Evolutionary conservation across 75 land plant species (phyloP).

Genomic region (Pinus albicaulis): DNA sequence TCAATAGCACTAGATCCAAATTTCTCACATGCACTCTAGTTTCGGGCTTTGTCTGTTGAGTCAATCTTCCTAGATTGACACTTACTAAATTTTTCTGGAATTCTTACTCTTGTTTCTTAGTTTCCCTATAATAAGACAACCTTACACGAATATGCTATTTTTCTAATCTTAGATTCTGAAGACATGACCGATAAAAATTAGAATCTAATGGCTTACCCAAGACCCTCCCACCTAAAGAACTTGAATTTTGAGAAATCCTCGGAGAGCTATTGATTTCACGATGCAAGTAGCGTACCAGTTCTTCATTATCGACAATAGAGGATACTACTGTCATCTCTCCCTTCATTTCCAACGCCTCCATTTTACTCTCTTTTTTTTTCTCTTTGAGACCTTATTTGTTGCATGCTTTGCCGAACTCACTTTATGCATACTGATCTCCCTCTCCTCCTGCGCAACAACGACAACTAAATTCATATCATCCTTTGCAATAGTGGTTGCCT

Average conservation of each 20-base stretch:
- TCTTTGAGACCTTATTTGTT: neutral
- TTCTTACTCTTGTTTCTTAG: neutral
- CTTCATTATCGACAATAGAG: slow-evolving; percentile 39
- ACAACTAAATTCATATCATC: slow-evolving; percentile 33
- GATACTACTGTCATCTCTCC: neutral
- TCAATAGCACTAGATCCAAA: slow-evolving; percentile 2
- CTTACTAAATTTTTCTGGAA: neutral
- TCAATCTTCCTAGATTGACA: neutral
- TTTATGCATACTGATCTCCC: slow-evolving; percentile 4
- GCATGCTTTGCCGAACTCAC: slow-evolving; percentile 2
- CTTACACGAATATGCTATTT: neutral
- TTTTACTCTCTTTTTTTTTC: neutral
- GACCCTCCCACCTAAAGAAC: neutral
- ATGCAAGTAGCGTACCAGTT: slow-evolving; percentile 59
- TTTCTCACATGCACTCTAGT: slow-evolving; percentile 1
- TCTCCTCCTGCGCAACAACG: slow-evolving; percentile 21
- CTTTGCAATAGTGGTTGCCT: slow-evolving; percentile 35
- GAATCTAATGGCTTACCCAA: neutral
- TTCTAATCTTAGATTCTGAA: no score
- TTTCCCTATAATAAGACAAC: neutral
- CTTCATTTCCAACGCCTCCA: neutral
- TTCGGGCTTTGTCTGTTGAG: neutral
- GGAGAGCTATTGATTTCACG: slow-evolving; percentile 67
- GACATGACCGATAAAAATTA: neutral
- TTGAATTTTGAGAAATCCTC: slow-evolving; percentile 39